phyloP scores from a whole-genome alignment of 352 stramenopile species.

The Thraustochytrium striatum region DNA sequence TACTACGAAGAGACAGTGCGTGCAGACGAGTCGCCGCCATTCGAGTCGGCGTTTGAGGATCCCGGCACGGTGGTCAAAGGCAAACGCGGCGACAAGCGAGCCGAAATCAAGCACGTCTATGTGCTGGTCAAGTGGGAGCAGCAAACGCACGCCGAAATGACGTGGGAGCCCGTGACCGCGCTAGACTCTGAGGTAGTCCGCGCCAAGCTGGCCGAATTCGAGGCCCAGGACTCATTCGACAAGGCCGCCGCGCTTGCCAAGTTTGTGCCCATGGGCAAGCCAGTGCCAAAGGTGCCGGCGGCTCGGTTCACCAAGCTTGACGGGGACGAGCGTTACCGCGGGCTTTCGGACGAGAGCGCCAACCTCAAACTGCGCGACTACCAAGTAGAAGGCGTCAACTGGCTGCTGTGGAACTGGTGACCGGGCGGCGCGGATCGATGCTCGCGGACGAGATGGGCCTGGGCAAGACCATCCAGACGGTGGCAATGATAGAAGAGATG shows the following conservation, averaged over 20 bases:
- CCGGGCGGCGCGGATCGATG: constrained; percentile 87
- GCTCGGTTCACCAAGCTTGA: constrained; percentile 18
- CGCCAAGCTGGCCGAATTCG: constrained; percentile 30
- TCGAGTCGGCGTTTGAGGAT: constrained; percentile 13
- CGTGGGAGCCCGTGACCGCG: constrained; percentile 30
- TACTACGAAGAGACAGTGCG: constrained; percentile 2
- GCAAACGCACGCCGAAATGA: constrained; percentile 22
- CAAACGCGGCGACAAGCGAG: not conserved
- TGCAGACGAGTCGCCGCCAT: not conserved
- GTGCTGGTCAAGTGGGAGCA: constrained; percentile 47
- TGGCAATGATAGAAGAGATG: constrained; percentile 90
- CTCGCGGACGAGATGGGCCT: constrained; percentile 97
- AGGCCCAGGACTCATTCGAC: not conserved
- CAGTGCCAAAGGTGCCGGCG: not conserved
- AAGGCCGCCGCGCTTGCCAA: not conserved
- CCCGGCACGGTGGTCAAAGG: not conserved
- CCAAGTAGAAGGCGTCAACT: constrained; percentile 98
- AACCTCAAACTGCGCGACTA: constrained; percentile 90
- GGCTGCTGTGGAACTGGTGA: constrained; percentile 97
- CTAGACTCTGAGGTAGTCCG: not conserved
- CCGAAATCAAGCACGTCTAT: not conserved
- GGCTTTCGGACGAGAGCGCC: not conserved
- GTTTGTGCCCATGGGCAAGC: constrained; percentile 15
- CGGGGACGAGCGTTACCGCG: not conserved
- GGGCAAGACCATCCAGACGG: constrained; percentile 74